phyloP scores from a whole-genome alignment of 2,329 filamentous ascomycete species.

The Nemania sp. region DNA sequence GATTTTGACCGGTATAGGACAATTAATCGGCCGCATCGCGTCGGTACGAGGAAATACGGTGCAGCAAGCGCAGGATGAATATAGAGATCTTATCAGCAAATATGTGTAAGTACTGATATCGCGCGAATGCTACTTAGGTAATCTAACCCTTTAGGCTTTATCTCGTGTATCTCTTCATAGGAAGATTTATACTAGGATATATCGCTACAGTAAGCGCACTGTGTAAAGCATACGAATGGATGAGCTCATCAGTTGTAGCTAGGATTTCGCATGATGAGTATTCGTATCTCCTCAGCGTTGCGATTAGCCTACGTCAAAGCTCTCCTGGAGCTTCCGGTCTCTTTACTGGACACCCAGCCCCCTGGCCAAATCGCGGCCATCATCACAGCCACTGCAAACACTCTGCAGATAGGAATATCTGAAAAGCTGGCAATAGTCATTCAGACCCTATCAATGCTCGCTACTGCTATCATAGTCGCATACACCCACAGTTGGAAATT shows the following conservation, averaged over 20 bases:
- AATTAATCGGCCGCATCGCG: constrained; percentile 62
- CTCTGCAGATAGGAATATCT: constrained; percentile 71
- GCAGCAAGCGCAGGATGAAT: constrained; percentile 41
- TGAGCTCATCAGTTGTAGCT: constrained; percentile 55
- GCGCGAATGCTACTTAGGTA: neutral
- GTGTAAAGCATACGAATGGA: neutral
- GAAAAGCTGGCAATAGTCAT: constrained; percentile 71
- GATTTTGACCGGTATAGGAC: constrained; percentile 49
- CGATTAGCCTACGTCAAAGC: constrained; percentile 73
- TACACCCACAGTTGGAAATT: constrained; percentile 70
- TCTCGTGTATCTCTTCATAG: constrained; percentile 78
- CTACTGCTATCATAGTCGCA: constrained; percentile 66
- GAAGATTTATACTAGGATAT: constrained; percentile 72
- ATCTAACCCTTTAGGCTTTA: constrained; percentile 63
- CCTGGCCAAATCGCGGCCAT: constrained; percentile 70
- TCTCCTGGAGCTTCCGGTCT: constrained; percentile 73
- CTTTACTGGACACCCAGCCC: constrained; percentile 74
- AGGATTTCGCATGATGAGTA: constrained; percentile 70
- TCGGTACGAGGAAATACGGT: constrained; percentile 41
- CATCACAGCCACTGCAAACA: constrained; percentile 73
- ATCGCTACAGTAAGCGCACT: constrained; percentile 62
- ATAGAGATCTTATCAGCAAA: constrained; percentile 55
- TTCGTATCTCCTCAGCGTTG: constrained; percentile 69
- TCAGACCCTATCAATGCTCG: constrained; percentile 65
- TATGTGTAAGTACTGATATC: constrained; percentile 55